Conservation (phyloP, 768 basidiomycete species). For the Termitomyces sp. region DNA sequence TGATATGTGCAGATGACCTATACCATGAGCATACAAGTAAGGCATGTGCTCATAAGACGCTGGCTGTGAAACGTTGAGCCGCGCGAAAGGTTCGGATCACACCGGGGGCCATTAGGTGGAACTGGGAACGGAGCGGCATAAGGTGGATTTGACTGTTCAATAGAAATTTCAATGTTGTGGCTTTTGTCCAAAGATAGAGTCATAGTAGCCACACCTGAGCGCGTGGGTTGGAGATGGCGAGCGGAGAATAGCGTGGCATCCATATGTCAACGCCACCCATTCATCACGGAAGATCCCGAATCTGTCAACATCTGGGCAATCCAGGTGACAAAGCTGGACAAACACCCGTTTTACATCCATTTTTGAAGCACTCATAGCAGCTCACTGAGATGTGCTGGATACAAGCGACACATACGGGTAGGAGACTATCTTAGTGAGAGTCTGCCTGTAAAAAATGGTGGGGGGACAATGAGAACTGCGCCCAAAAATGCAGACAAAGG, state of each 20-base stretch:
- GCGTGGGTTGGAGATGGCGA: background rate
- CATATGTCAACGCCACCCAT: background rate
- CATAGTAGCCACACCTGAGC: background rate
- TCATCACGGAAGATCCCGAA: constrained; percentile 15
- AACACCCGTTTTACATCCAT: constrained; percentile 18
- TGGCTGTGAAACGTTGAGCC: no score
- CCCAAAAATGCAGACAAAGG: constrained; percentile 27
- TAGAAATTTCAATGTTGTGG: background rate
- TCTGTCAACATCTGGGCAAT: constrained; percentile 6
- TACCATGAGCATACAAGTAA: no score
- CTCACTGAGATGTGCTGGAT: constrained; percentile 13
- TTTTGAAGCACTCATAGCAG: constrained; percentile 18
- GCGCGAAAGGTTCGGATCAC: background rate
- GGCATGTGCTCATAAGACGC: no score
- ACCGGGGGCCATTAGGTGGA: no score
- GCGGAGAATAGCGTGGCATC: background rate
- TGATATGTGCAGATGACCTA: background rate
- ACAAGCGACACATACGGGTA: constrained; percentile 14
- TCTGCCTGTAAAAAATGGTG: constrained; percentile 20
- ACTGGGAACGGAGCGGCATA: background rate
- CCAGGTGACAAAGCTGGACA: constrained; percentile 15
- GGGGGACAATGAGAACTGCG: constrained; percentile 13
- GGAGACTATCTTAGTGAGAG: constrained; percentile 4
- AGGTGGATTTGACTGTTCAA: no score
- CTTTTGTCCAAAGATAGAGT: background rate